Conservation (phyloP, 768 basidiomycete species). For the Pisolithus sp. region DNA sequence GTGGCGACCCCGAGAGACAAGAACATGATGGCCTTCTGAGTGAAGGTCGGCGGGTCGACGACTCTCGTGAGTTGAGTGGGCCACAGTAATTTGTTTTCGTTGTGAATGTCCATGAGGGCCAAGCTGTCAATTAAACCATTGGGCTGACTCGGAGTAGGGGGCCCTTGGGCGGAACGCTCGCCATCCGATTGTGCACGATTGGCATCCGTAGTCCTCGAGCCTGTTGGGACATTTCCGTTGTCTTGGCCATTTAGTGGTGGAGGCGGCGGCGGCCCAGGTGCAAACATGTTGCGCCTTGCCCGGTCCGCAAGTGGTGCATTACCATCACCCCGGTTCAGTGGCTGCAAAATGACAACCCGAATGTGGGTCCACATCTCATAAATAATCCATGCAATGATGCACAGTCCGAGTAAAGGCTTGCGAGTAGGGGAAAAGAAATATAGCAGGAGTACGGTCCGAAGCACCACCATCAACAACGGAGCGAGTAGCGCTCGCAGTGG, state of each 20-base stretch:
- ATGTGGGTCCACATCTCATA: conserved; percentile 75
- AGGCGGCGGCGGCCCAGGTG: conserved; percentile 13
- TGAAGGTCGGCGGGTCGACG: conserved; percentile 38
- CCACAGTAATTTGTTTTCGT: conserved; percentile 49
- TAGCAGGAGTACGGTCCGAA: conserved; percentile 61
- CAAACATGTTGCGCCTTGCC: conserved; percentile 6
- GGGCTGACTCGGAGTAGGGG: conserved; percentile 24
- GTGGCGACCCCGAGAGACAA: conserved; percentile 51
- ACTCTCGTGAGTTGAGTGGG: conserved; percentile 14
- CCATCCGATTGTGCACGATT: conserved; percentile 9
- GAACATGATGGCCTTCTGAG: conserved; percentile 49
- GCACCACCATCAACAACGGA: conserved; percentile 60
- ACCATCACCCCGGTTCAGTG: conserved; percentile 28
- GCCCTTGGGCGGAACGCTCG: conserved; percentile 20
- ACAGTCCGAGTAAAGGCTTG: conserved; percentile 61
- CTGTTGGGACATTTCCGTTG: conserved; percentile 12
- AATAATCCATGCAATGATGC: conserved; percentile 62
- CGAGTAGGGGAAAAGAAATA: conserved; percentile 75
- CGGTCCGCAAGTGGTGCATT: conserved; percentile 19
- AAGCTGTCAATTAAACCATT: conserved; percentile 42
- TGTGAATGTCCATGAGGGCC: conserved; percentile 50
- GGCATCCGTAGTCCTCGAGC: conserved; percentile 9
- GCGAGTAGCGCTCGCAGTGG: conserved; percentile 61
- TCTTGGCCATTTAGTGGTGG: conserved; percentile 11
- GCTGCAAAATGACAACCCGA: conserved; percentile 37